Evolutionary conservation across 192 early-diverging fungal species (phyloP).

Genomic region (Backusella australiensis): DNA sequence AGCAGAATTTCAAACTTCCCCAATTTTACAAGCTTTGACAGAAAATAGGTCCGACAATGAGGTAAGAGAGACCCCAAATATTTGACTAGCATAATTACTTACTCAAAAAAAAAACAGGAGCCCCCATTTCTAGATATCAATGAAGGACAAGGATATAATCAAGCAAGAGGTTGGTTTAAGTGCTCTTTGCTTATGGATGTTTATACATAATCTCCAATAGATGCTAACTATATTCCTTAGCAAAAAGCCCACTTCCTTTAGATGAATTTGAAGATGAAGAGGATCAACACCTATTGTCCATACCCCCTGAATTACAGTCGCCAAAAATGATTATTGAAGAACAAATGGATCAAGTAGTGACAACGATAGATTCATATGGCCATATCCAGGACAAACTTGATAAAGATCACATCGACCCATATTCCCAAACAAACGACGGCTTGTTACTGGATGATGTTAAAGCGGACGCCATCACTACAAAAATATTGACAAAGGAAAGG

Average conservation of each 20-base stretch:
- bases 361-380: conserved; percentile 20
- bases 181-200: not conserved
- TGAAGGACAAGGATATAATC: conserved; percentile 17
- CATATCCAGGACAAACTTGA: not conserved
- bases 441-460: conserved; percentile 21
- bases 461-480: conserved; percentile 28
- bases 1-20: conserved; percentile 91
- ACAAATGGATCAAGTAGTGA: conserved; percentile 37
- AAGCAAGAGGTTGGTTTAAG: not conserved
- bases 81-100: conserved; percentile 1
- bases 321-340: conserved; percentile 37
- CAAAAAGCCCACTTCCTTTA: not conserved
- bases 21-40: conserved; percentile 62
- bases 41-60: conserved; percentile 29
- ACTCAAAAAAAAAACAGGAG: conserved; percentile 15
- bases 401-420: not conserved
- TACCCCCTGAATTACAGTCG: conserved; percentile 27
- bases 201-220: not conserved
- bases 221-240: not conserved
- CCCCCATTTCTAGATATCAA: conserved; percentile 38
- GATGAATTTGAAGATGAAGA: conserved; percentile 34
- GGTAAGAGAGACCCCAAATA: conserved; percentile 17
- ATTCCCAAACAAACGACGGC: conserved; percentile 25
- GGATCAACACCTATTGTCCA: not conserved
- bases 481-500: conserved; percentile 27